These are phyloP conservation scores for Alloascoidea africana DNA, from an alignment of 805 yeast genomes.

Conservation along the genomic window DNA sequence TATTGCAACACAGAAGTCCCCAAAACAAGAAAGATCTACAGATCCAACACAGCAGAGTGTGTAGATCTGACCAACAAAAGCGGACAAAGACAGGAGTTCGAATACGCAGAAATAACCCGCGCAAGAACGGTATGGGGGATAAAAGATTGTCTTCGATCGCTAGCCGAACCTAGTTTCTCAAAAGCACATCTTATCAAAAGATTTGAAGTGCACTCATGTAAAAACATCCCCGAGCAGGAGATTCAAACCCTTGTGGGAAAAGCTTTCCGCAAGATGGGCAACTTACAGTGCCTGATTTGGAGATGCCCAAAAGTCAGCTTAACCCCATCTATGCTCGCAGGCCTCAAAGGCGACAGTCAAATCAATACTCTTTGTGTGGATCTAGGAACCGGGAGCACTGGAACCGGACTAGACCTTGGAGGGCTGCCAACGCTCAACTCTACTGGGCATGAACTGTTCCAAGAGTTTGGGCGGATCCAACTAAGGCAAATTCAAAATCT, in stretches of 20 bases:
- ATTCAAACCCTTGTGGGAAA: slow-evolving; percentile 8
- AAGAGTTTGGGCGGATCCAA: too few relatives aligned
- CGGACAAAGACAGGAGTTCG: too few relatives aligned
- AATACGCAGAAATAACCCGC: too few relatives aligned
- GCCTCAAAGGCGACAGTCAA: slow-evolving; percentile 7
- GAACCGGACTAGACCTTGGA: not conserved
- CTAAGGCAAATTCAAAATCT: not conserved
- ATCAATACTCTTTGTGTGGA: slow-evolving; percentile 7
- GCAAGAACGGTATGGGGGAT: slow-evolving; percentile 19
- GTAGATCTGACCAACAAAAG: not conserved
- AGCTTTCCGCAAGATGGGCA: slow-evolving; percentile 11
- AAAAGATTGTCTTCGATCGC: slow-evolving; percentile 13
- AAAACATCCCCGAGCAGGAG: slow-evolving; percentile 13
- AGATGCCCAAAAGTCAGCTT: slow-evolving; percentile 13
- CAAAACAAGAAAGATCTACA: not conserved
- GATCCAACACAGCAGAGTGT: slow-evolving; percentile 1
- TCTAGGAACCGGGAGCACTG: slow-evolving; percentile 5
- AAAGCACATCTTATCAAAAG: slow-evolving; percentile 12
- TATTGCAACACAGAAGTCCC: not conserved
- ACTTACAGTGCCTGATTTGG: slow-evolving; percentile 15
- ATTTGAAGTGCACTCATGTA: slow-evolving; percentile 10
- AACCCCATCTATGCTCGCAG: slow-evolving; percentile 3
- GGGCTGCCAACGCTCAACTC: too few relatives aligned
- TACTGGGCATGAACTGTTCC: too few relatives aligned
- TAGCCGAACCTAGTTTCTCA: slow-evolving; percentile 8